A percentile compares a stretch with the other conserved stretches of the same genome.
Evolutionary conservation across 2,329 filamentous ascomycete species (phyloP).

Genomic region (Scytalidium lignicola): DNA sequence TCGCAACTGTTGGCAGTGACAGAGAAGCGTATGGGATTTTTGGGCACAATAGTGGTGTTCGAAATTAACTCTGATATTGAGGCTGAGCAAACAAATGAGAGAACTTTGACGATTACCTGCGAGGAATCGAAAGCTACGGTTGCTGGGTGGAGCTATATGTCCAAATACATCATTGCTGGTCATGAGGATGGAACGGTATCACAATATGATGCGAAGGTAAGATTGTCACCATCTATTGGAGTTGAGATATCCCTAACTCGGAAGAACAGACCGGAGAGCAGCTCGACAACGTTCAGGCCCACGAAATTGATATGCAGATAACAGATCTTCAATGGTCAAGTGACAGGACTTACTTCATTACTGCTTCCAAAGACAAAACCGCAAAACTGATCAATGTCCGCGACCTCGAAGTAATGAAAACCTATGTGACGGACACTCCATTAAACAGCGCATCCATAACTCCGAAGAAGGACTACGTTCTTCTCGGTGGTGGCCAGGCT

Average conservation of each 20-base stretch:
- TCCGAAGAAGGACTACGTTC: conserved; percentile 94
- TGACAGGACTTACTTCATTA: conserved; percentile 98
- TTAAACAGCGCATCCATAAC: conserved; percentile 95
- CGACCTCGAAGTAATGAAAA: conserved; percentile 89
- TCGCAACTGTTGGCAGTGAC: conserved; percentile 87
- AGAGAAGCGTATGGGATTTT: conserved; percentile 96
- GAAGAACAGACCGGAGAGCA: conserved; percentile 65
- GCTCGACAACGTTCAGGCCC: conserved; percentile 72
- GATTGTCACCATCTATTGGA: neutral
- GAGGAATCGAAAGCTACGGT: conserved; percentile 96
- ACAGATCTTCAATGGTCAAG: conserved; percentile 92
- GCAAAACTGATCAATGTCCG: conserved; percentile 85
- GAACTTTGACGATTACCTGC: conserved; percentile 80
- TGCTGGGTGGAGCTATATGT: conserved; percentile 91
- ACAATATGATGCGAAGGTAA: conserved; percentile 83
- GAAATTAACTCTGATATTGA: conserved; percentile 81
- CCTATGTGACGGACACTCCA: conserved; percentile 85
- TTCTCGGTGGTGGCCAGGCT: conserved; percentile 95
- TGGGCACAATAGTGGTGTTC: conserved; percentile 89
- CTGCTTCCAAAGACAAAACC: conserved; percentile 95
- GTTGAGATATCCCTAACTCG: conserved; percentile 11
- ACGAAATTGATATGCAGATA: conserved; percentile 73
- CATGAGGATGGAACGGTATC: conserved; percentile 95
- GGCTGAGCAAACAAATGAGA: conserved; percentile 80
- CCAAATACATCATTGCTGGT: conserved; percentile 93